Conservation (phyloP, 352 stramenopile species). For the Phytophthora boehmeriae region DNA sequence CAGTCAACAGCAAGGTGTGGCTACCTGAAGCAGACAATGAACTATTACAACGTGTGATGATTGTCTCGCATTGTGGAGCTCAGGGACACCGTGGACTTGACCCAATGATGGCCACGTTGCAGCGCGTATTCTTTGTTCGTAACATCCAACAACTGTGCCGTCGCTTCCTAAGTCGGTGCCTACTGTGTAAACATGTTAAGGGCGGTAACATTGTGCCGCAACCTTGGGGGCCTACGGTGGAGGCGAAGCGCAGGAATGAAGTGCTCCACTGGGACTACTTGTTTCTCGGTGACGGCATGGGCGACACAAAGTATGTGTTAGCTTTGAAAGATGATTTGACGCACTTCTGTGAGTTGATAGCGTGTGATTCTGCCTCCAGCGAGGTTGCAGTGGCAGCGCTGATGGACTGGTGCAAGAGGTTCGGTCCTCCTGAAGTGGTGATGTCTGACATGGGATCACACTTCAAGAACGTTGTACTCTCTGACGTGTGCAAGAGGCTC, state of each 20-base stretch:
- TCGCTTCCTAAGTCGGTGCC: conserved; percentile 1
- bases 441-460: conserved; percentile 3
- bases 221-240: background rate
- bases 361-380: background rate
- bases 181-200: conserved; percentile 7
- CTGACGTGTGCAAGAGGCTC: background rate
- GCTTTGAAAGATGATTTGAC: conserved; percentile 6
- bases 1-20: background rate
- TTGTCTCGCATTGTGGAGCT: too few relatives aligned
- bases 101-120: conserved; percentile 1
- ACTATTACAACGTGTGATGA: background rate
- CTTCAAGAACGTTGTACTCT: conserved; percentile 4
- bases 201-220: background rate
- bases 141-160: background rate
- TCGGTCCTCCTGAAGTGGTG: background rate
- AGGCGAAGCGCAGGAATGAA: conserved; percentile 1
- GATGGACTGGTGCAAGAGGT: conserved; percentile 5
- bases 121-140: background rate
- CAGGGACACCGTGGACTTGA: conserved; percentile 4
- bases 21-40: background rate
- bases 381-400: background rate
- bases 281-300: background rate
- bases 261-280: conserved; percentile 5
- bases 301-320: conserved; percentile 5
- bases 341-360: conserved; percentile 3